Evolutionary conservation across 345 rosid genomes (phyloP).

Genomic region (Raphanus raphanistrum): DNA sequence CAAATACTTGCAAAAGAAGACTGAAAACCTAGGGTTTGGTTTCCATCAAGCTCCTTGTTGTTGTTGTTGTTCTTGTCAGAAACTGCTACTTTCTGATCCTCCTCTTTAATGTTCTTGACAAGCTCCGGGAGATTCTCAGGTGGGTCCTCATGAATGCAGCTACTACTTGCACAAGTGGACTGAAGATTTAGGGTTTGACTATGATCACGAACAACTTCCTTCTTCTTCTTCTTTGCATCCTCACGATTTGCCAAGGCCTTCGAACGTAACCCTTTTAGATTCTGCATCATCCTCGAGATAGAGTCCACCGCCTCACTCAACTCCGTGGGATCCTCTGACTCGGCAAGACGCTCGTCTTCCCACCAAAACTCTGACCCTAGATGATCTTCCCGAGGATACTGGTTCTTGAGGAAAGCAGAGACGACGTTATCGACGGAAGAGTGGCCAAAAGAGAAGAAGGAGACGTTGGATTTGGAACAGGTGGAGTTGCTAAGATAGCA

Average conservation of each 20-base stretch:
- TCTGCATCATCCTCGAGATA: background rate
- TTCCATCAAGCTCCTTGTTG: background rate
- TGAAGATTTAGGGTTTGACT: background rate
- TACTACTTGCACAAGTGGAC: background rate
- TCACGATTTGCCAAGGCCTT: background rate
- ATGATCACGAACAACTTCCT: background rate
- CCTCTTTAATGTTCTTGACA: background rate
- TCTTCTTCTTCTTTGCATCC: background rate
- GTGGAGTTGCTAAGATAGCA: constrained; percentile 14
- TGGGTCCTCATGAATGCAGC: background rate
- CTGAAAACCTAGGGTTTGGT: background rate
- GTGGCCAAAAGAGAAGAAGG: constrained; percentile 31
- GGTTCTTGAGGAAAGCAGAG: constrained; percentile 10
- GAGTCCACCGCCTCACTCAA: background rate
- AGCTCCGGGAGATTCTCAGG: background rate
- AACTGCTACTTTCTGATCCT: background rate
- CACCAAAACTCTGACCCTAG: constrained; percentile 16
- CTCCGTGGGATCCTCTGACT: background rate
- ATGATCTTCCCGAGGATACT: background rate
- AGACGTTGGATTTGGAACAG: constrained; percentile 6
- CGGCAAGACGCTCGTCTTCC: constrained; percentile 2
- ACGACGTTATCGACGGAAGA: constrained; percentile 27
- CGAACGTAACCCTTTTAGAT: background rate
- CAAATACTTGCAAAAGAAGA: background rate
- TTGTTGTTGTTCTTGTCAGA: background rate